Evolutionary conservation across 306 rosid species (phyloP), one percentile per base, ranked within the genome.

Genomic region (cucumber (Cucumis sativus)): DNA sequence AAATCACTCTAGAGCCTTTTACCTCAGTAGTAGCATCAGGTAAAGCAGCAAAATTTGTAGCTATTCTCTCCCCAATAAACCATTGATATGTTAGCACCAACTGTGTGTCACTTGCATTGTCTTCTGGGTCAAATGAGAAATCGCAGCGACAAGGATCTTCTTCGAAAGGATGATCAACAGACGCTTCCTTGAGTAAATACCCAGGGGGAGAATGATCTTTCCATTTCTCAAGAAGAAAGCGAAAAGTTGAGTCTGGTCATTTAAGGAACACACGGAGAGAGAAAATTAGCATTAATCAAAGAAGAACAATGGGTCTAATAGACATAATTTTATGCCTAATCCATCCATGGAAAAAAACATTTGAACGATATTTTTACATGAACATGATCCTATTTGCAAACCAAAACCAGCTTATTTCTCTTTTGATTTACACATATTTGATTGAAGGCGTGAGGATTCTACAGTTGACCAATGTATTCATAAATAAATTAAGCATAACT

Each of bases 141-240:
- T 86, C 92, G 74, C 99, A 89, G 76, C n/a, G 70, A 81, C 99
- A 96, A 76, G 89, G 71, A 92, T 96, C 98, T 85, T 89, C 96
- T 81, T 96, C 99, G 79, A 82, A 86, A 59, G 99, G 97, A 81
- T 85, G 88, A 81, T 96, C 99, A 60, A 91, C 82, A 70, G 78
- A 87, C 63, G 92, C 99, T 79, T 89, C 96, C 87, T 89, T 92
- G 78, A 96, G 86, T 10, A 77, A 66, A 80, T 82, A 91, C 23
- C 88, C 97, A 0, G 89, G 80, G 76, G 99, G 98, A 74, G 90
- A 77, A 77, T 87, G 84, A 77, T 87, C 97, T 81, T 92, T 87
- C 99, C 99, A 96, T 87, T 86, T 84, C 89, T 92, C 97, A 72
- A 81, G 88, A 61, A 92, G 93, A 83, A 96, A 96, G 80, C 60